These are phyloP conservation scores for Posidonia australis DNA, from an alignment of 106 monocot genomes.

Conservation along the genomic window DNA sequence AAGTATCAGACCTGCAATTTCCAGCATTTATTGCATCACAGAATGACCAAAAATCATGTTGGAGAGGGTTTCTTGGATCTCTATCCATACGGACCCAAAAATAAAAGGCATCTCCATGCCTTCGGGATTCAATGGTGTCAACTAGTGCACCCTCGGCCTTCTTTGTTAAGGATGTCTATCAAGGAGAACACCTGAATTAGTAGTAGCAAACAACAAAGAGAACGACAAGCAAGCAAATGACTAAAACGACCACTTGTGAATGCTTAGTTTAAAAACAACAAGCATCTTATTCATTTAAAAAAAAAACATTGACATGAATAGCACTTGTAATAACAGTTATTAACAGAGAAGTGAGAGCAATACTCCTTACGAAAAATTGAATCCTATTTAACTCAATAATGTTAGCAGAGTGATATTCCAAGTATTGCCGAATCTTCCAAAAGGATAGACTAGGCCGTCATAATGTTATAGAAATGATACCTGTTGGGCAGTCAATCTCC, in stretches of 20 bases:
- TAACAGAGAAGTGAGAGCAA: too few relatives aligned
- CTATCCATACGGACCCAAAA: conserved; percentile 90
- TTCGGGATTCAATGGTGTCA: conserved; percentile 45
- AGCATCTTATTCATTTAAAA: too few relatives aligned
- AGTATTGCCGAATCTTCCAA: too few relatives aligned
- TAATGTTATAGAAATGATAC: conserved; percentile 18
- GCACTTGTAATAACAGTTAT: too few relatives aligned
- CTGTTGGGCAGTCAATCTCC: conserved; percentile 72
- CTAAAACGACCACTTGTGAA: too few relatives aligned
- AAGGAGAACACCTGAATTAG: not conserved
- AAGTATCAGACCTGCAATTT: conserved; percentile 65
- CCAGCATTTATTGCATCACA: conserved; percentile 98
- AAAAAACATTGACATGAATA: too few relatives aligned
- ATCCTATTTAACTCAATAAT: too few relatives aligned
- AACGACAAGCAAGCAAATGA: not conserved
- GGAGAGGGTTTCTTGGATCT: conserved; percentile 57
- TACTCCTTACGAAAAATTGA: too few relatives aligned
- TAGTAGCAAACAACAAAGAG: not conserved
- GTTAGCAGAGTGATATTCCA: too few relatives aligned
- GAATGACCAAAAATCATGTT: conserved; percentile 85
- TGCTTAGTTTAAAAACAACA: too few relatives aligned
- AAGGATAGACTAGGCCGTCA: too few relatives aligned
- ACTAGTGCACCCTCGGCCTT: conserved; percentile 64
- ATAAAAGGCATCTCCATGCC: conserved; percentile 78
- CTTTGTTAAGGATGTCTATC: conserved; percentile 58